Base-by-base conservation (phyloP, 495 filamentous ascomycete genomes). In the Wilcoxina mikolae region DNA sequence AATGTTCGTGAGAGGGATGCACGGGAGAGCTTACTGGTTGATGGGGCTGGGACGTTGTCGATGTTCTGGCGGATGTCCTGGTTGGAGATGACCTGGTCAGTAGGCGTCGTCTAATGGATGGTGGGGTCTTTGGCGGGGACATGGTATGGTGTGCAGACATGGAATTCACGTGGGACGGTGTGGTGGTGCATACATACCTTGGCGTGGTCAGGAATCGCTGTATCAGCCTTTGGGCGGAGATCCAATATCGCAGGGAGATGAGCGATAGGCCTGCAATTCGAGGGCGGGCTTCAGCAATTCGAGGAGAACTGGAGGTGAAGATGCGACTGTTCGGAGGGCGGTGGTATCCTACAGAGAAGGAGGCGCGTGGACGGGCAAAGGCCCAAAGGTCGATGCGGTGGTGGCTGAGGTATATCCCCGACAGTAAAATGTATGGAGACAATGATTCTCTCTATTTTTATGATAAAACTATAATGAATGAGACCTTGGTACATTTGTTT, bases 41-140 rank as follows among this genome's bases (percentile, higher is more conserved):
- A 15, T 39, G 11, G 43, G 23, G 23, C 43, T 17, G n/a, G 11
- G 43, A 11, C 10, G n/a, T 46, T 18, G 43, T 46, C 23, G 43
- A 17, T 46, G 15, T 11, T 18, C 11, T 17, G 43, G n/a, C 22
- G 23, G 43, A 46, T 46, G 23, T 24, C 35, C 15, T 3, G n/a
- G n/a, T 17, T 24, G 43, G 31, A 7, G 31, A 15, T 7, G 15
- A 7, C 31, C 43, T 46, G 10, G 43, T 46, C 43, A 29, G 22
- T 27, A 29, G 25, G 46, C 46, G 10, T 9, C 12, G 24, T 49
- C 9, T 29, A 11, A 11, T 49, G 24, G 46, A 49, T 49, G 46
- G 46, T 27, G 22, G 23, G 46, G 46, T 29, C 3, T 49, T 49
- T 49, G 46, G 46, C 46, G 46, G 46, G 46, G 46, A 11, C 15